A percentile compares a stretch with the other conserved stretches of the same genome.
phyloP scores from a whole-genome alignment of 805 yeast species.

The Saccharomycopsis sp. region DNA sequence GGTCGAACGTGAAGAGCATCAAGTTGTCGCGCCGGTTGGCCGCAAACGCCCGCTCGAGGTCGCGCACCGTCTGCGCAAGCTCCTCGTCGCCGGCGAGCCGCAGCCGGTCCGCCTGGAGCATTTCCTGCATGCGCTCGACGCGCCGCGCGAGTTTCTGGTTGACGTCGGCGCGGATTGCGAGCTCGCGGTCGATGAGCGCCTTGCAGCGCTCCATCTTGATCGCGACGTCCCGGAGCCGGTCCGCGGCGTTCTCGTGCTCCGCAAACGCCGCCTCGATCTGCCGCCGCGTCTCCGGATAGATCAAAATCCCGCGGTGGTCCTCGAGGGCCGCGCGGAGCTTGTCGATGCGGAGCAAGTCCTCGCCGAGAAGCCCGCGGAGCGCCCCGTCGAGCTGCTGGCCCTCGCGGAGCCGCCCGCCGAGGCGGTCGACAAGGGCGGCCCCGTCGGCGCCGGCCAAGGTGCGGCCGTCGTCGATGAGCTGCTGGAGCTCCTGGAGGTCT shows the following conservation, averaged over 20 bases:
- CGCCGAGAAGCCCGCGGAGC: slow-evolving; percentile 12
- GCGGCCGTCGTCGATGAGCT: slow-evolving; percentile 25
- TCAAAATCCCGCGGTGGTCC: background rate
- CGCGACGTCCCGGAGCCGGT: slow-evolving; percentile 15
- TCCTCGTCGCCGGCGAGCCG: slow-evolving; percentile 9
- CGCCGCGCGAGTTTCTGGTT: slow-evolving; percentile 19
- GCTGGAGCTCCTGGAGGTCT: slow-evolving; percentile 23
- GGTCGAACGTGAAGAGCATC: background rate
- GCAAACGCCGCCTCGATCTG: background rate
- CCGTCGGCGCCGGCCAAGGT: slow-evolving; percentile 25
- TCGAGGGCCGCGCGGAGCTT: slow-evolving; percentile 13
- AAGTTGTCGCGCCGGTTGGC: background rate
- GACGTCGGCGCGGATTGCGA: slow-evolving; percentile 13
- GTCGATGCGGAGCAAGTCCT: slow-evolving; percentile 14
- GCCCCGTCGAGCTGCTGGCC: slow-evolving; percentile 21
- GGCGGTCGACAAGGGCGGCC: slow-evolving; percentile 11
- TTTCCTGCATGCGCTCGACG: slow-evolving; percentile 13
- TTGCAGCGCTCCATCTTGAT: slow-evolving; percentile 14
- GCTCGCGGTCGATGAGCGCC: slow-evolving; percentile 8
- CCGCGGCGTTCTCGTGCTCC: slow-evolving; percentile 19
- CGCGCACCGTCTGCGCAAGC: slow-evolving; percentile 6
- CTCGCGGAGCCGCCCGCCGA: slow-evolving; percentile 10
- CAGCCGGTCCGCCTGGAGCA: slow-evolving; percentile 11
- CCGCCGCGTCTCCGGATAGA: slow-evolving; percentile 9
- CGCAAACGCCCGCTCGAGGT: slow-evolving; percentile 1